Percentiles rank a stretch among this genome's conserved stretches.
Evolutionary conservation across 768 basidiomycete genomes (phyloP).

Genomic region (Pleurotus citrinopileatus): DNA sequence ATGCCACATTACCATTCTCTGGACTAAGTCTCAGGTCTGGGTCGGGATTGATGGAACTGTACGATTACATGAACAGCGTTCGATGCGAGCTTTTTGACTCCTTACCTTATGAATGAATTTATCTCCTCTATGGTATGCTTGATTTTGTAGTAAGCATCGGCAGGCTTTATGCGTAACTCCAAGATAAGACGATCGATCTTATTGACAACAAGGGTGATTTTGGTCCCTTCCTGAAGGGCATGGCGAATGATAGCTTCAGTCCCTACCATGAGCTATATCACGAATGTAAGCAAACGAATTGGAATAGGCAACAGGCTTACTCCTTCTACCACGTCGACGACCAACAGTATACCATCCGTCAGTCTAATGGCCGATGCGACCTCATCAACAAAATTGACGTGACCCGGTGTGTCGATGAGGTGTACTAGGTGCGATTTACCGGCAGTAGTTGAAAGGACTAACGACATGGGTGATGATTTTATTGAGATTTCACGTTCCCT

Average conservation of each 20-base stretch:
- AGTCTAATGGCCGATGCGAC: conserved; percentile 85
- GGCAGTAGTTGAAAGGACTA: conserved; percentile 77
- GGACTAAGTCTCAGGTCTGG: conserved; percentile 88
- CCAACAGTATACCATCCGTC: conserved; percentile 87
- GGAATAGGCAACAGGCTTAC: conserved; percentile 56
- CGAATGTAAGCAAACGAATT: conserved; percentile 2
- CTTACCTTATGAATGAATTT: conserved; percentile 91
- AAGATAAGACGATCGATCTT: conserved; percentile 98
- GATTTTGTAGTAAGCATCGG: conserved; percentile 98
- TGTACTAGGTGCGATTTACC: conserved; percentile 95
- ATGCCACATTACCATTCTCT: conserved; percentile 94
- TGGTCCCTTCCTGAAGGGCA: conserved; percentile 83
- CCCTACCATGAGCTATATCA: conserved; percentile 80
- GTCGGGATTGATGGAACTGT: conserved; percentile 81
- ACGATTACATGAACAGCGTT: conserved; percentile 5
- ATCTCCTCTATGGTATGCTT: conserved; percentile 99
- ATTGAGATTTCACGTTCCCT: conserved; percentile 89
- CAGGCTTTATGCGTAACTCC: conserved; percentile 91
- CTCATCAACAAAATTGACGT: conserved; percentile 99
- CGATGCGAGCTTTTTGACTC: conserved; percentile 1
- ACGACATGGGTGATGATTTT: conserved; percentile 96
- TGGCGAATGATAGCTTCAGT: conserved; percentile 88
- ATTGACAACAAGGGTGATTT: conserved; percentile 92
- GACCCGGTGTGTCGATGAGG: conserved; percentile 95
- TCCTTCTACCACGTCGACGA: conserved; percentile 98